phyloP scores from a whole-genome alignment of 2,329 filamentous ascomycete genomes.

The Zymoseptoria crescenta region DNA sequence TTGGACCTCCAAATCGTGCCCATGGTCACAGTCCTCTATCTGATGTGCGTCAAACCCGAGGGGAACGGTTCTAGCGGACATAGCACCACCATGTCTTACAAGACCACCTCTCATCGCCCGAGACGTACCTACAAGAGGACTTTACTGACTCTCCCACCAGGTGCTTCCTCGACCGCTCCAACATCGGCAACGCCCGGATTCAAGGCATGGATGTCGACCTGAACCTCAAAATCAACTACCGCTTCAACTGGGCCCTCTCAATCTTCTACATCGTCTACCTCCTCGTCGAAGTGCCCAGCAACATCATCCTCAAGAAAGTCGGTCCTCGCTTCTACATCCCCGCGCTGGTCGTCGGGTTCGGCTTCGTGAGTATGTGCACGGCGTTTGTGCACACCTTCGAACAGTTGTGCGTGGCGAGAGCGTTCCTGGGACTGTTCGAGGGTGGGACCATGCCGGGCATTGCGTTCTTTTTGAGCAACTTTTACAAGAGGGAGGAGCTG shows the following conservation, averaged over 20 bases:
- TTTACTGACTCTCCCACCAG: slow-evolving; percentile 32
- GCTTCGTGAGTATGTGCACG: slow-evolving; percentile 42
- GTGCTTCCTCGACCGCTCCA: slow-evolving; percentile 5
- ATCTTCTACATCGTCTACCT: slow-evolving; percentile 35
- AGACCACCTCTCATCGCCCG: no score
- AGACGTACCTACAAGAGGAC: no score
- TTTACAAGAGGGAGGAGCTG: slow-evolving; percentile 19
- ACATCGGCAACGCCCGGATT: slow-evolving; percentile 7
- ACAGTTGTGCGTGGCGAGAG: slow-evolving; percentile 22
- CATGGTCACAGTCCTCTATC: slow-evolving; percentile 52
- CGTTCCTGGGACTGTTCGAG: slow-evolving; percentile 64
- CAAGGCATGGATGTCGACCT: slow-evolving; percentile 33
- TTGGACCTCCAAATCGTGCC: slow-evolving; percentile 51
- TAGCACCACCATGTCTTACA: no score
- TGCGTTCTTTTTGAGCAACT: slow-evolving; percentile 30
- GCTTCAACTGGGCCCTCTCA: slow-evolving; percentile 32
- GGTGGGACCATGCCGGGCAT: slow-evolving; percentile 51
- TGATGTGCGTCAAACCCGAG: slow-evolving; percentile 53
- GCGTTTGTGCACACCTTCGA: slow-evolving; percentile 13
- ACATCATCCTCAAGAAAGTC: slow-evolving; percentile 32
- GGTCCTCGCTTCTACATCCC: slow-evolving; percentile 40
- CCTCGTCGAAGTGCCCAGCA: slow-evolving; percentile 31
- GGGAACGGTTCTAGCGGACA: no score
- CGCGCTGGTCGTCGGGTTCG: slow-evolving; percentile 48
- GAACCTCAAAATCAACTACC: slow-evolving; percentile 15